A percentile compares a stretch with the other conserved stretches of the same genome.
Conservation (phyloP, 805 yeast genomes). For the Candida quercuum region DNA sequence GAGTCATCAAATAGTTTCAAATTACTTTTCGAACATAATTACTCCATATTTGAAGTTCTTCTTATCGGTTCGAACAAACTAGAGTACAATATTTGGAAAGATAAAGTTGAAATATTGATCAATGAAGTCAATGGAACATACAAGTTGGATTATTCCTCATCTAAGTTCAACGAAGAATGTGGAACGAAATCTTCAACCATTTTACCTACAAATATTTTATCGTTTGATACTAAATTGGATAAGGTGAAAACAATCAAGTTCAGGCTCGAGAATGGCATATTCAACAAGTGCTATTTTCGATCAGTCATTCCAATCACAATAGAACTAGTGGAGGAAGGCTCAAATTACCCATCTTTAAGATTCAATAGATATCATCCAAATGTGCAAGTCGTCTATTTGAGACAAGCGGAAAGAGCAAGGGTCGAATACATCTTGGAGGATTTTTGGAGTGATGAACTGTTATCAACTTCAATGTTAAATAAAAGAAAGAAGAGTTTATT, state of each 20-base stretch:
- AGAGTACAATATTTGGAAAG: constrained; percentile 40
- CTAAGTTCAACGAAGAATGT: constrained; percentile 17
- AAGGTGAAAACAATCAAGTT: constrained; percentile 2
- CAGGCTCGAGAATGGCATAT: constrained; percentile 6
- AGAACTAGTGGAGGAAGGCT: constrained; percentile 2
- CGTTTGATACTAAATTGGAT: constrained; percentile 20
- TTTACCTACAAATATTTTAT: constrained; percentile 14
- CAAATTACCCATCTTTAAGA: constrained; percentile 8
- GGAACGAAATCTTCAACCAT: constrained; percentile 18
- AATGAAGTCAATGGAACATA: constrained; percentile 29
- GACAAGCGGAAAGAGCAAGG: constrained; percentile 16
- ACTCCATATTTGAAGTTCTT: constrained; percentile 39
- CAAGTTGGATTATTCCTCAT: constrained; percentile 24
- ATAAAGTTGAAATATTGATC: constrained; percentile 25
- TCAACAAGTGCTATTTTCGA: constrained; percentile 21
- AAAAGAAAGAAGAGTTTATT: constrained; percentile 1
- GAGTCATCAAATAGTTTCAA: constrained; percentile 32
- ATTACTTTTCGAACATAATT: constrained; percentile 39
- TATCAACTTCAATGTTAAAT: constrained; percentile 1
- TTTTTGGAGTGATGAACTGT: constrained; percentile 29
- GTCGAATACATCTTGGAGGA: constrained; percentile 26
- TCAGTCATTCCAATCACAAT: constrained; percentile 21
- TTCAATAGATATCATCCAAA: not conserved
- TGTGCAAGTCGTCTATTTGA: constrained; percentile 7
- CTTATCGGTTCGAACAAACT: constrained; percentile 25